Base-by-base conservation (phyloP, 106 monocot species). In the Ottelia alismoides region DNA sequence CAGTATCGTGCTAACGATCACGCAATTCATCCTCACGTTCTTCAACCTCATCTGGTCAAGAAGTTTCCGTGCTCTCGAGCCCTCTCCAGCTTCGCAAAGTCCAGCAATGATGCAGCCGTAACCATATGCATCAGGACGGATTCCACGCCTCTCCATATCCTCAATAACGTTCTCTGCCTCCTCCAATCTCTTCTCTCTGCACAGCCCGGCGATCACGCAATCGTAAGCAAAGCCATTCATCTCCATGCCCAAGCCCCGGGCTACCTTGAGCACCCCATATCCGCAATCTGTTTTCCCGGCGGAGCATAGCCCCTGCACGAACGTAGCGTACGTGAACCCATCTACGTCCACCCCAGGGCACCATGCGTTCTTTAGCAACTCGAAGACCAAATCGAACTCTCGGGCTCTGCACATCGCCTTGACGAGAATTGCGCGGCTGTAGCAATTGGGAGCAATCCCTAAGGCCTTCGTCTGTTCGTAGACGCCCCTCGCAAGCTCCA, bases 111-210 rank as follows among this genome's bases (percentile, higher is more conserved):
- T 71, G 62, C 50, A 70, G 20, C 73, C 54, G 64, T 89, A 89
- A 35, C 78, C 64, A 55, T 58, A 65, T 12, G 59, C 50, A 64
- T 89, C 63, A 1, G 73, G 68, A 1, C 6, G 0, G 1, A 74
- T 73, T 45, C 59, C 70, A 56, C 65, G 60, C 27, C 18, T 69
- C 22, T 19, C 5, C 96, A 85, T 96, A 18, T 64, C 72, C 46
- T 85, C 62, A 32, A 96, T 61, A 61, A 96, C 66, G 10, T 60
- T 51, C 45, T 85, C 85, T 30, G 96, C 88, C 57, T 89, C 76
- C 0, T 72, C 28, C n/a, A 85, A 27, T 58, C 47, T 69, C 48
- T 31, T 63, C 35, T 78, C 57, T 54, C 68, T 63, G 65, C 84
- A 96, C 10, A 88, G 66, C 19, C 76, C 82, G 45, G 49, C 53